These are phyloP conservation scores for Paramecium sonneborni DNA, from an alignment of 73 alveolate genomes.

Conservation along the genomic window DNA sequence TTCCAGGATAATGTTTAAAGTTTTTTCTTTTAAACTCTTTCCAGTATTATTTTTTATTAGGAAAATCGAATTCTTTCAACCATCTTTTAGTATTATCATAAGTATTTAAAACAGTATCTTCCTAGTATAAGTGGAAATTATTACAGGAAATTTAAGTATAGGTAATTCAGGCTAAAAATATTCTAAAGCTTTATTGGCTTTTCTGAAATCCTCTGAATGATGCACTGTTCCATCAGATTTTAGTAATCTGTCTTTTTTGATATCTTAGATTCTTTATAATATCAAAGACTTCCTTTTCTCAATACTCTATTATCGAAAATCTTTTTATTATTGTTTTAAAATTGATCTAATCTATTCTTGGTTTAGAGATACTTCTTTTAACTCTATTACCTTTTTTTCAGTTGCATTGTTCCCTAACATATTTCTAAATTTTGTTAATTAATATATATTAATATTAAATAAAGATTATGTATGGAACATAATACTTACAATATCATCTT, in stretches of 20 bases:
- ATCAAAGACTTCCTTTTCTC: not conserved
- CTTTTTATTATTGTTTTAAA: not conserved
- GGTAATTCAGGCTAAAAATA: constrained; percentile 30
- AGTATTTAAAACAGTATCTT: constrained; percentile 46
- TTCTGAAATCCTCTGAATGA: constrained; percentile 27
- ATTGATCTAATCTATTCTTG: not conserved
- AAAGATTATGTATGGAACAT: too few species aligned
- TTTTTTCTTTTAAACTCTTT: not conserved
- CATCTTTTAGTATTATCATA: constrained; percentile 54
- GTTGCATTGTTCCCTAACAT: not conserved
- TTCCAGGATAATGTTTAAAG: constrained; percentile 45
- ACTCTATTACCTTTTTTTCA: not conserved
- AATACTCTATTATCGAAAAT: not conserved
- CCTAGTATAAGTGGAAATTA: not conserved
- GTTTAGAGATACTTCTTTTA: not conserved
- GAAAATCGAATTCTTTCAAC: constrained; percentile 55
- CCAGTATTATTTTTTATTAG: constrained; percentile 38
- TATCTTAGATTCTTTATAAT: not conserved
- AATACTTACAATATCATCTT: too few species aligned
- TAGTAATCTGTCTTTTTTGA: not conserved
- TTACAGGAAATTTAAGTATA: constrained; percentile 38
- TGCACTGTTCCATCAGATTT: constrained; percentile 48
- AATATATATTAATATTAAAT: not conserved
- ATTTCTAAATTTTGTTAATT: not conserved
- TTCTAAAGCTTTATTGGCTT: constrained; percentile 10